Evolutionary conservation across 163 green algal species (phyloP).

Genomic region (Scenedesmus sp.): DNA sequence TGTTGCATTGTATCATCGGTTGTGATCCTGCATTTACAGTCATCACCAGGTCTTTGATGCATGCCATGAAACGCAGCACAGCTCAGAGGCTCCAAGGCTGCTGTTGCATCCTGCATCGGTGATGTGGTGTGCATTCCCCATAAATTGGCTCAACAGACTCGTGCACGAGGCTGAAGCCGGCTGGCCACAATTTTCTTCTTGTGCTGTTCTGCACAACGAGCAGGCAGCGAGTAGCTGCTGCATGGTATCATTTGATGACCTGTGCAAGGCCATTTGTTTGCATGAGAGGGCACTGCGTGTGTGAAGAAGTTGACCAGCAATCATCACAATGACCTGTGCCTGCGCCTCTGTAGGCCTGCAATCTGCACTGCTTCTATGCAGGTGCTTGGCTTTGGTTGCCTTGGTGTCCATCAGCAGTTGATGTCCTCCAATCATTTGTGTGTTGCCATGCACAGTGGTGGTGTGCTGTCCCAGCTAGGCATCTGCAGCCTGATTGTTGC

Average conservation of each 20-base stretch:
- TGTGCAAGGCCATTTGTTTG: not conserved
- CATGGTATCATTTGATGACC: not conserved
- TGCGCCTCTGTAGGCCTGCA: too few relatives aligned
- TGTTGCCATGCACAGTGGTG: too few relatives aligned
- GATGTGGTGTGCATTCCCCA: not conserved
- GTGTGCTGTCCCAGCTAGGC: too few relatives aligned
- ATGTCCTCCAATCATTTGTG: too few relatives aligned
- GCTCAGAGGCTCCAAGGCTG: not conserved
- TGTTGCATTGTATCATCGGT: not conserved
- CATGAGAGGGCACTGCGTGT: too few relatives aligned
- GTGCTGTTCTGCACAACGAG: not conserved
- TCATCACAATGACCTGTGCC: too few relatives aligned
- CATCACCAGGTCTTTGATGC: not conserved
- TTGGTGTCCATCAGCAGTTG: too few relatives aligned
- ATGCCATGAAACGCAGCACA: not conserved
- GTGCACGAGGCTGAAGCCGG: not conserved
- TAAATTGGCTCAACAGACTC: not conserved
- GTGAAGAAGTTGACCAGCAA: too few relatives aligned
- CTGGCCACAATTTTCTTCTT: not conserved
- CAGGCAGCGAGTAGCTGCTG: not conserved
- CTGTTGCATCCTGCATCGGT: not conserved
- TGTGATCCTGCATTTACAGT: not conserved
- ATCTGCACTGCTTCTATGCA: too few relatives aligned
- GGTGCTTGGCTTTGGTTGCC: too few relatives aligned
- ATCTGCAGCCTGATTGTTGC: too few relatives aligned